phyloP scores from a whole-genome alignment of 495 filamentous ascomycete genomes.

The Neurospora sublineolata region DNA sequence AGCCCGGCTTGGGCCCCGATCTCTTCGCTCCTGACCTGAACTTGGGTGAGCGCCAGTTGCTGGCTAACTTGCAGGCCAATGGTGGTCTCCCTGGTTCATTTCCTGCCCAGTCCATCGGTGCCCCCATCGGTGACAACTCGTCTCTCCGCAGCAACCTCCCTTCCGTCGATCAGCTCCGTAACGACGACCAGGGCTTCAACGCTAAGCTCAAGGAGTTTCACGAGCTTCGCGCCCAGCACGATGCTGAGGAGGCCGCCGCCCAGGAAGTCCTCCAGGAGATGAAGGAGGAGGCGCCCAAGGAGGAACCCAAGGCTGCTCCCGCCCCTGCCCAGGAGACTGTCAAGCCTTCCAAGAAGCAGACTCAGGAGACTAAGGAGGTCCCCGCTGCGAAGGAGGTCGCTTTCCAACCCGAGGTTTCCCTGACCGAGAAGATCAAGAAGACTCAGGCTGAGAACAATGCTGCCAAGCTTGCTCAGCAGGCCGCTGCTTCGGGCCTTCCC shows the following conservation, averaged over 20 bases:
- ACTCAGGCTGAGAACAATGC: conserved; percentile 39
- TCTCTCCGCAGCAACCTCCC: conserved; percentile 31
- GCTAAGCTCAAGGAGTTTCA: conserved; percentile 44
- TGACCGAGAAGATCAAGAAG: conserved; percentile 83
- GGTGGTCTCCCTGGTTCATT: conserved; percentile 25
- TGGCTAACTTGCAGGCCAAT: conserved; percentile 26
- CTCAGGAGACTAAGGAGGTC: neutral
- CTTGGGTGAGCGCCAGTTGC: conserved; percentile 29
- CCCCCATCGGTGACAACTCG: conserved; percentile 16
- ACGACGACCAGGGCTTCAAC: conserved; percentile 40
- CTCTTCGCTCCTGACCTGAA: conserved; percentile 38
- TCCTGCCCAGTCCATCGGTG: conserved; percentile 22
- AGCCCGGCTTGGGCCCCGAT: conserved; percentile 22
- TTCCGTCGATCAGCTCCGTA: conserved; percentile 31
- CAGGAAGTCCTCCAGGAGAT: conserved; percentile 4
- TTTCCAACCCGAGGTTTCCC: conserved; percentile 38
- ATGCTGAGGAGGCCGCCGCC: conserved; percentile 29
- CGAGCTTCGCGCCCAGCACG: conserved; percentile 45
- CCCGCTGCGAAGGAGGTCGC: conserved; percentile 4
- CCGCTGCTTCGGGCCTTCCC: conserved; percentile 49
- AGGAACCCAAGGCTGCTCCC: neutral
- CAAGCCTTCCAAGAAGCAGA: neutral
- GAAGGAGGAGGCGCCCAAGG: conserved; percentile 8
- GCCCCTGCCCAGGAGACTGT: neutral
- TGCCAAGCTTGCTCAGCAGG: conserved; percentile 51